These are phyloP conservation scores for Aureobasidium vineae DNA, from an alignment of 2,329 filamentous ascomycete genomes.

Conservation along the genomic window DNA sequence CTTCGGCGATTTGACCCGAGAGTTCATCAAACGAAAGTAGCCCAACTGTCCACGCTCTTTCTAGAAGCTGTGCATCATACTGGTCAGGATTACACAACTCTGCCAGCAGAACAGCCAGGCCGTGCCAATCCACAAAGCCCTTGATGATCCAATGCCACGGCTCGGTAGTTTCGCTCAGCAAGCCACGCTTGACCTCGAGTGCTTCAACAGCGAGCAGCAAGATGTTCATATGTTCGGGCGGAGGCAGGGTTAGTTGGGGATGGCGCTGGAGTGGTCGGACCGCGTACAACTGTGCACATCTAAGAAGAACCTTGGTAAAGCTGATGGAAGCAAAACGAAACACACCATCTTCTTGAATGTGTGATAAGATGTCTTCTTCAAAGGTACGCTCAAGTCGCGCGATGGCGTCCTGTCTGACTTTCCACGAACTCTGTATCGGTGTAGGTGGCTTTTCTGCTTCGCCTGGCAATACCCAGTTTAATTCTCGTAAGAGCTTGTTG, in stretches of 20 bases:
- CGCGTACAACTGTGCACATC: conserved; percentile 11
- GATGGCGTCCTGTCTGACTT: conserved; percentile 11
- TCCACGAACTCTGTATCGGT: conserved; percentile 17
- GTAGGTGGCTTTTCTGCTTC: conserved; percentile 10
- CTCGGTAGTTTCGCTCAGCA: conserved; percentile 10
- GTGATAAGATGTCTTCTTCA: neutral
- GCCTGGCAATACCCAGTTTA: conserved; percentile 15
- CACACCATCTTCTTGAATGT: neutral
- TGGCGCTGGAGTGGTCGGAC: conserved; percentile 23
- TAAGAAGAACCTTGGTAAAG: conserved; percentile 15
- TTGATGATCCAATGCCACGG: conserved; percentile 25
- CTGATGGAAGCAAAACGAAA: conserved; percentile 10
- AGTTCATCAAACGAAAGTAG: conserved; percentile 8
- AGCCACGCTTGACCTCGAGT: conserved; percentile 13
- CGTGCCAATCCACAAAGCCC: conserved; percentile 23
- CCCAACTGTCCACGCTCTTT: conserved; percentile 15
- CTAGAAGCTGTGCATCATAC: conserved; percentile 12
- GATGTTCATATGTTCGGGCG: conserved; percentile 13
- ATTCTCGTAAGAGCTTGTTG: neutral
- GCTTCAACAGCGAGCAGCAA: conserved; percentile 17
- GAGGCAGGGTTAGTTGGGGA: neutral
- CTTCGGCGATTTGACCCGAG: conserved; percentile 14
- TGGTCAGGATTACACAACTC: conserved; percentile 20
- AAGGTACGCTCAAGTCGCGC: conserved; percentile 1
- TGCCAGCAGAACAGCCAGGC: conserved; percentile 10